Base-by-base conservation (phyloP, 2,329 filamentous ascomycete species). In the Fusarium sp. region DNA sequence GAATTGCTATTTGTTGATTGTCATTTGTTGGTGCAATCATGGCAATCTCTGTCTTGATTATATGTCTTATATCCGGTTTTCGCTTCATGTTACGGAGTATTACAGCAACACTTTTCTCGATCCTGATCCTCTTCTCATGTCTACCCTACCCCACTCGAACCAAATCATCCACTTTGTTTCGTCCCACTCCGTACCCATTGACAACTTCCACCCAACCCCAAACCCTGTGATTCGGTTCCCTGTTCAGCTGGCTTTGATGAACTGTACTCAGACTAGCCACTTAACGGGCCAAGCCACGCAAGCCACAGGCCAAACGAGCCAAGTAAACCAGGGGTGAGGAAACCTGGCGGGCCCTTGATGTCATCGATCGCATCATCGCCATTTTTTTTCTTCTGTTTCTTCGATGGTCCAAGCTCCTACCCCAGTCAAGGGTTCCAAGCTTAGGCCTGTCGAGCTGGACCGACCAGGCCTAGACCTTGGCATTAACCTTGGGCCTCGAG, bases 341-440 rank as follows among this genome's bases (percentile, higher is more conserved):
- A 51, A 66, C 55, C 54, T 41, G 43, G 55, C 48, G 42, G 59
- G 53, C 40, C 46, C 36, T 65, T 74, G 70, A 74, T 74, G 72
- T 74, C 72, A 74, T 74, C 51, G 64, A 72, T 60, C 66, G 56
- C 58, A 64, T 68, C 66, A 51, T 72, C 36, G 35, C 56, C 54
- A 46, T 42, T 43, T 47, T 69, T 40, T 39, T 52, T n/a, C n/a
- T 49, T 15, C 18, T 18, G 20, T 54, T 33, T 25, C 39, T 52
- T 45, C 23, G 18, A 18, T 49, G 51, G 58, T 39, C 59, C 66
- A 66, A 60, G 47, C 54, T 67, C 51, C 20, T 41, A 46, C 40
- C 49, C 42, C 43, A 39, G 31, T 41, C 13, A 40, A 37, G 17
- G 25, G 18, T 15, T 50, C 36, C 33, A 35, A 35, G 33, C 33